Percentiles rank a stretch among this genome's conserved stretches.
phyloP scores from a whole-genome alignment of 768 basidiomycete species.

The button mushroom (Agaricus bisporus) region DNA sequence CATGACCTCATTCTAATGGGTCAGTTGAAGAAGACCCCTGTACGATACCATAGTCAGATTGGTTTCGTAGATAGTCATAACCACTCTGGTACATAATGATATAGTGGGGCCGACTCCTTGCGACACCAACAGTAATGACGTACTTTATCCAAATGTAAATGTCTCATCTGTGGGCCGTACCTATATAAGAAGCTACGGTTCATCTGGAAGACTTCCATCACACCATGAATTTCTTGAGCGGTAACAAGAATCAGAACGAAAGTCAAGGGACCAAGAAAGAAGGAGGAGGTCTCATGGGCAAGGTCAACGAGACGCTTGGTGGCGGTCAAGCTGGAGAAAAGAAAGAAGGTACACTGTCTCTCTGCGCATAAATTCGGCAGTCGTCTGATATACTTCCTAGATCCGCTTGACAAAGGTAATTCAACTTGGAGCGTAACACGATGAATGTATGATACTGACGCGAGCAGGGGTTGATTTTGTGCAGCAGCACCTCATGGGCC shows the following conservation, averaged over 20 bases:
- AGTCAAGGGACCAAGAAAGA: neutral
- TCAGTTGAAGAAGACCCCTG: neutral
- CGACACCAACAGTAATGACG: too few relatives aligned
- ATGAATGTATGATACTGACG: neutral
- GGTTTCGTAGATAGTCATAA: neutral
- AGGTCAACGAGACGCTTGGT: constrained; percentile 23
- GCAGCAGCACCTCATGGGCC: constrained; percentile 29
- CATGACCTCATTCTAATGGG: neutral
- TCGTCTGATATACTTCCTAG: constrained; percentile 11
- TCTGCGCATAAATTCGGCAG: neutral
- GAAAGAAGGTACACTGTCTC: constrained; percentile 24
- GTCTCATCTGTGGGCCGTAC: too few relatives aligned
- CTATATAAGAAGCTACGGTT: neutral
- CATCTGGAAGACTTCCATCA: neutral
- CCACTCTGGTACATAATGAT: neutral
- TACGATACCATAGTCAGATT: constrained; percentile 3
- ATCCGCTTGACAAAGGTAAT: constrained; percentile 31
- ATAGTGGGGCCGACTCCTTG: neutral
- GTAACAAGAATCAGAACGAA: constrained; percentile 7
- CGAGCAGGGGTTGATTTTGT: constrained; percentile 31
- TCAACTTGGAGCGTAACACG: neutral
- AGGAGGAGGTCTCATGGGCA: constrained; percentile 23
- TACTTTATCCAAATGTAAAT: too few relatives aligned
- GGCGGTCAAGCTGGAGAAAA: constrained; percentile 27
- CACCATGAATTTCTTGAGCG: constrained; percentile 17